Percentiles rank a stretch among this genome's conserved stretches.
Conservation (phyloP, 139 green algal genomes). For the Tetradesmus lagerheimii region DNA sequence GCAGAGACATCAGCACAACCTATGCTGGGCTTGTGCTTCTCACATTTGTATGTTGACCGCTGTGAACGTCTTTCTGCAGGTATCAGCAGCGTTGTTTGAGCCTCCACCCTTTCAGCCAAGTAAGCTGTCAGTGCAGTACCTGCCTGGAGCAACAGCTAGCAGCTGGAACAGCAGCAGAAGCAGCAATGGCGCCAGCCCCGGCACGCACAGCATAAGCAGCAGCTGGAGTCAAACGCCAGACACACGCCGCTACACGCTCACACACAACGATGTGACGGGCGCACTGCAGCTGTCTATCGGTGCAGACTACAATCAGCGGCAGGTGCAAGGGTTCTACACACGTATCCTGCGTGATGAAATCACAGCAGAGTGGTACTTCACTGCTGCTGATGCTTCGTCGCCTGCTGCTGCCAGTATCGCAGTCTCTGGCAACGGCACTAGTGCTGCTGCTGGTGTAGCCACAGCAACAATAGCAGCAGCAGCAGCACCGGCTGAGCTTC, state of each 20-base stretch:
- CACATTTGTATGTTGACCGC: neutral
- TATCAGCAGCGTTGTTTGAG: constrained; percentile 66
- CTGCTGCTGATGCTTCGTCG: neutral
- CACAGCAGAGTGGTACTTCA: constrained; percentile 82
- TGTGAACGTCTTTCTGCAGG: neutral
- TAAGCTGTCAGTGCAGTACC: constrained; percentile 75
- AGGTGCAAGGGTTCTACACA: constrained; percentile 87
- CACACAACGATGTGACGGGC: constrained; percentile 94
- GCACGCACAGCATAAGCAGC: neutral
- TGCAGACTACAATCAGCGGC: constrained; percentile 78
- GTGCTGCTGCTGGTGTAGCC: neutral
- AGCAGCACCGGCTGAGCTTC: constrained; percentile 63
- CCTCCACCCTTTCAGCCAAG: constrained; percentile 75
- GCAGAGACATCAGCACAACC: neutral
- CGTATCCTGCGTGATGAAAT: constrained; percentile 88
- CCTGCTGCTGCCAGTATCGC: neutral
- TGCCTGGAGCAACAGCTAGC: constrained; percentile 6
- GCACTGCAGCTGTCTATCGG: constrained; percentile 84
- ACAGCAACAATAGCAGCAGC: constrained; percentile 5
- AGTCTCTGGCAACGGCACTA: neutral
- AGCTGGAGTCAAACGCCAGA: neutral
- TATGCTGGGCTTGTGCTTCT: neutral
- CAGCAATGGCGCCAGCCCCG: neutral
- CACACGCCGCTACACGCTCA: constrained; percentile 88
- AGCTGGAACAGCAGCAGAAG: neutral